Evolutionary conservation across 768 basidiomycete genomes (phyloP).

Genomic region (Amanita polypyramis): DNA sequence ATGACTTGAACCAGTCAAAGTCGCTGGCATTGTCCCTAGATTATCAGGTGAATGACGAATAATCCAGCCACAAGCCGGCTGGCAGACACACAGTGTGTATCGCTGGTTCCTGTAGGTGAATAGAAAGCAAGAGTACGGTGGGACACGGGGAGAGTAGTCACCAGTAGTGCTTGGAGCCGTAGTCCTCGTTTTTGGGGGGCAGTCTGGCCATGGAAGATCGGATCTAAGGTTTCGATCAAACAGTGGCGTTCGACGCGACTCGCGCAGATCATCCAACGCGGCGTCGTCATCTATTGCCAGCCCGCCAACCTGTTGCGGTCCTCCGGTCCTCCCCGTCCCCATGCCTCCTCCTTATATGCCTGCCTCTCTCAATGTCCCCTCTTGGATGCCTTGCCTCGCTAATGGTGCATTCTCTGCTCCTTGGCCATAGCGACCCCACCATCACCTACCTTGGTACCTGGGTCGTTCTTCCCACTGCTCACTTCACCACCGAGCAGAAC

Average conservation of each 20-base stretch:
- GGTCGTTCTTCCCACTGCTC: conserved; percentile 1
- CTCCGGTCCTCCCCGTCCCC: neutral
- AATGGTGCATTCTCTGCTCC: conserved; percentile 1
- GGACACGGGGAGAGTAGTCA: conserved; percentile 17
- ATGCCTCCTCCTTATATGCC: neutral
- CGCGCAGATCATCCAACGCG: conserved; percentile 2
- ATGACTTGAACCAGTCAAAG: conserved; percentile 87
- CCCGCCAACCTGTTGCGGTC: neutral
- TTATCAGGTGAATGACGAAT: conserved; percentile 16
- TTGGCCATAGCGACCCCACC: neutral
- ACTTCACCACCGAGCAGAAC: conserved; percentile 10
- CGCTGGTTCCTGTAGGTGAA: conserved; percentile 51
- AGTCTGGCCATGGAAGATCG: conserved; percentile 20
- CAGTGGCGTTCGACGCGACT: neutral
- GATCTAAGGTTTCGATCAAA: neutral
- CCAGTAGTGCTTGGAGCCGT: conserved; percentile 64
- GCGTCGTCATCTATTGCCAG: neutral
- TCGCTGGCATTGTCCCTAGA: conserved; percentile 33
- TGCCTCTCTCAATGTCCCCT: neutral
- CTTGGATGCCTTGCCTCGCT: conserved; percentile 1
- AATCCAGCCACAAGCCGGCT: neutral
- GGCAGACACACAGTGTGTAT: conserved; percentile 47
- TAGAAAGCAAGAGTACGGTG: neutral
- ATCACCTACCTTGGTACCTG: conserved; percentile 1
- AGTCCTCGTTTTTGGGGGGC: conserved; percentile 59